Base-by-base conservation (phyloP, 2,329 filamentous ascomycete species). In the Penicillium polonicum region DNA sequence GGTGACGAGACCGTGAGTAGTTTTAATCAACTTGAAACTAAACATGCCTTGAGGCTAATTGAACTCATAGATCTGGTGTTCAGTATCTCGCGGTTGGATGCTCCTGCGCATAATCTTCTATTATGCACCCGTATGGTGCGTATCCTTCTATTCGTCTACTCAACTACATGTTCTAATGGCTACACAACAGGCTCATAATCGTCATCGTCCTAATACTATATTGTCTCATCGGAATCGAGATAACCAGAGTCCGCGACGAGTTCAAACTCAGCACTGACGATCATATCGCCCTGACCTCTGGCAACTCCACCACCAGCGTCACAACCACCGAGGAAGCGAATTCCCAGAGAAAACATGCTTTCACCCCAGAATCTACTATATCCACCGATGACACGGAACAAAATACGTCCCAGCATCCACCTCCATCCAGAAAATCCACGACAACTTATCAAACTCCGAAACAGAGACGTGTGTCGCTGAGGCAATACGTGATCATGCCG, bases 401-500 rank as follows among this genome's bases (percentile, higher is more conserved):
- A n/a, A 31, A 23, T 15, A 36, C 58, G 5, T 36, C 38, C 5
- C 21, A 42, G 2, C 55, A 41, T 13, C 52, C 42, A 6, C 8
- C 29, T 17, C 36, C 43, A 25, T 19, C 48, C 13, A 36, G 7
- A 19, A 27, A 12, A 36, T 3, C 39, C 29, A 36, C 55, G 27
- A 31, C 48, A 35, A 57, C 49, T 42, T 55, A 46, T 31, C 35
- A 55, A 33, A 17, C 51, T 3, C 59, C 66, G 17, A 61, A 52
- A 31, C 65, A 66, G 15, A 69, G 72, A 9, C 65, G 69, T 3
- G 63, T 76, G 0, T 76, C 74, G 0, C 69, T 77, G 41, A 61
- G 72, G 10, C 73, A 76, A 52, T 76, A 75, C 53, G 65, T 76
- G 15, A 65, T 76, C 17, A 76, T 77, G 74, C 74, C 74, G 1